Percentiles rank a stretch among this genome's conserved stretches.
phyloP scores from a whole-genome alignment of 2,329 filamentous ascomycete species.

The Aureobasidium melanogenum region DNA sequence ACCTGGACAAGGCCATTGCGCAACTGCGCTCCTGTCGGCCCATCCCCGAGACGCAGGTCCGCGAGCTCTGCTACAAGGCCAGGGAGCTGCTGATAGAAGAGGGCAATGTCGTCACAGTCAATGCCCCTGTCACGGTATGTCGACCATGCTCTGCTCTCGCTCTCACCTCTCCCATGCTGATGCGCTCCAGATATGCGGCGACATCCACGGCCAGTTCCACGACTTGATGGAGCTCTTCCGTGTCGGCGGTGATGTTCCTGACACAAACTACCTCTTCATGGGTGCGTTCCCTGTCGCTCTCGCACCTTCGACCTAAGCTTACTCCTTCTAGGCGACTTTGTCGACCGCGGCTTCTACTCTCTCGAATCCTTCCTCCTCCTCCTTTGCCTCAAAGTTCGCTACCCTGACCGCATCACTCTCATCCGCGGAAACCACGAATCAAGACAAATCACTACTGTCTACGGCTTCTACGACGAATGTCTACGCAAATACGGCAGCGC shows the following conservation, averaged over 20 bases:
- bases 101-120: conserved; percentile 91
- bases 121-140: conserved; percentile 78
- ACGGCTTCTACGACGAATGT: conserved; percentile 97
- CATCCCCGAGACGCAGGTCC: conserved; percentile 90
- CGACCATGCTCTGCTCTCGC: conserved; percentile 22
- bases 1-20: conserved; percentile 92
- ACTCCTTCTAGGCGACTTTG: conserved; percentile 67
- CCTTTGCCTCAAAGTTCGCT: conserved; percentile 91
- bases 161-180: neutral
- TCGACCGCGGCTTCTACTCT: conserved; percentile 96
- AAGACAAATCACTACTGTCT: conserved; percentile 92
- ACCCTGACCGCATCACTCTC: conserved; percentile 92
- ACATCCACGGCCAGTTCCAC: conserved; percentile 95
- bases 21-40: conserved; percentile 92
- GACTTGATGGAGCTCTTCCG: conserved; percentile 95
- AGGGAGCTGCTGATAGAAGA: conserved; percentile 94
- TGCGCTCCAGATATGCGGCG: conserved; percentile 70
- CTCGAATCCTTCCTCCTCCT: conserved; percentile 94
- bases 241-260: conserved; percentile 85
- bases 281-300: conserved; percentile 43
- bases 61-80: conserved; percentile 95
- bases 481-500: conserved; percentile 91
- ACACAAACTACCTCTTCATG: conserved; percentile 97
- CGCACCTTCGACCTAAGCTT: neutral
- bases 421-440: conserved; percentile 80